A percentile compares a stretch with the other conserved stretches of the same genome.
Conservation (phyloP, 441 rosid genomes). For the Populus hybrid region DNA sequence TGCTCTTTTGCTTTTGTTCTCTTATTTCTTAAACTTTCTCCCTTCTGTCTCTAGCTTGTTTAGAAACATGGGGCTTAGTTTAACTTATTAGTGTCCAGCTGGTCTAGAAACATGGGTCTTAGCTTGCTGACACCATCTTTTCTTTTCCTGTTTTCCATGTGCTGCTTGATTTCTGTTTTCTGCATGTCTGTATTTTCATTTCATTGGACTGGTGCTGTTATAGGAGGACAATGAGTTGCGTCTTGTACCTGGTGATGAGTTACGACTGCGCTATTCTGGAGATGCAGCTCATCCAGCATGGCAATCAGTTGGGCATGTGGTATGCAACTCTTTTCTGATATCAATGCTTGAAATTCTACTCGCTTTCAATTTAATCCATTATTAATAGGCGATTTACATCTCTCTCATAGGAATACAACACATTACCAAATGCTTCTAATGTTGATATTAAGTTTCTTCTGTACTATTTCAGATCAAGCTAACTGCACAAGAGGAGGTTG, state of each 20-base stretch:
- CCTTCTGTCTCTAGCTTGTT: neutral
- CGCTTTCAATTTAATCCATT: neutral
- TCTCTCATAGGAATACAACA: neutral
- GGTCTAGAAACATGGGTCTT: neutral
- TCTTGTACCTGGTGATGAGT: conserved; percentile 96
- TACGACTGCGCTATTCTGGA: conserved; percentile 92
- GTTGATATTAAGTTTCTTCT: conserved; percentile 1
- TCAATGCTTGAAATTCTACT: conserved; percentile 10
- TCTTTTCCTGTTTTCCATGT: neutral
- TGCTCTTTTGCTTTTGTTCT: conserved; percentile 10
- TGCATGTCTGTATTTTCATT: conserved; percentile 3
- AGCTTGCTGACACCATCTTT: no score
- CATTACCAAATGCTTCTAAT: neutral
- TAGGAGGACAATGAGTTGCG: conserved; percentile 99
- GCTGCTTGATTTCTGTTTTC: neutral
- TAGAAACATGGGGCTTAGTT: neutral
- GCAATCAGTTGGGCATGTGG: conserved; percentile 99
- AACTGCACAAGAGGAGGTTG: conserved; percentile 98
- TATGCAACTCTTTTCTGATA: conserved; percentile 32
- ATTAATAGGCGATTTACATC: neutral
- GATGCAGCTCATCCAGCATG: conserved; percentile 97
- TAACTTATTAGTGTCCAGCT: neutral
- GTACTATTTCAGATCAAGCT: conserved; percentile 68
- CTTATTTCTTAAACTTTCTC: neutral
- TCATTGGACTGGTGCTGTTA: conserved; percentile 23